phyloP scores from a whole-genome alignment of 2,329 filamentous ascomycete species.

The Fusarium buharicum region DNA sequence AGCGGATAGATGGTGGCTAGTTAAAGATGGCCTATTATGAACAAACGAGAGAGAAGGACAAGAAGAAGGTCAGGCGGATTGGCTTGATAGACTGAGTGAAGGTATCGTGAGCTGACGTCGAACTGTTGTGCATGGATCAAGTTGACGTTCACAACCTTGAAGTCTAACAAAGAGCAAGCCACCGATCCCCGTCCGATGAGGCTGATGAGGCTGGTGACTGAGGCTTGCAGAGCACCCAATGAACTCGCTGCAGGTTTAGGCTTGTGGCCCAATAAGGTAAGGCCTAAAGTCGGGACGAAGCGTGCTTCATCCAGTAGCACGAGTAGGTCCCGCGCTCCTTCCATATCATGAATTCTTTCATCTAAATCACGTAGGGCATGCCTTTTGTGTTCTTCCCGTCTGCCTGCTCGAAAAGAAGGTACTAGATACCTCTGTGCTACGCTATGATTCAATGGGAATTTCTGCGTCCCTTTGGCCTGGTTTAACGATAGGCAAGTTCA shows the following conservation, averaged over 20 bases:
- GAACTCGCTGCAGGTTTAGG: neutral
- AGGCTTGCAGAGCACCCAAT: constrained; percentile 21
- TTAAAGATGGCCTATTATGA: neutral
- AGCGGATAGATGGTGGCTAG: neutral
- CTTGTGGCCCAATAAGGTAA: constrained; percentile 14
- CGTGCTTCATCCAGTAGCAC: constrained; percentile 21
- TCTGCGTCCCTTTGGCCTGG: too few relatives aligned
- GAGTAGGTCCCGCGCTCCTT: neutral
- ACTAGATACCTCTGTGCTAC: too few relatives aligned
- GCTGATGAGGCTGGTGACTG: constrained; percentile 42
- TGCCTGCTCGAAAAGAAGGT: neutral
- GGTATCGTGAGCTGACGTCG: constrained; percentile 28
- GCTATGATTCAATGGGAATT: too few relatives aligned
- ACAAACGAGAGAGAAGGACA: neutral
- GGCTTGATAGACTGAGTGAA: constrained; percentile 7
- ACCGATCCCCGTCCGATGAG: constrained; percentile 37
- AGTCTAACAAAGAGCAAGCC: constrained; percentile 31
- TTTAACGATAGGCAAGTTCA: too few relatives aligned
- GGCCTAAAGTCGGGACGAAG: constrained; percentile 25
- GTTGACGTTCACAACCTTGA: constrained; percentile 28
- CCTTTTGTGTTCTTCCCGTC: neutral
- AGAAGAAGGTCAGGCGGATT: neutral
- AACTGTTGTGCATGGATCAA: constrained; percentile 28
- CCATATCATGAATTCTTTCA: neutral
- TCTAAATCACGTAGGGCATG: constrained; percentile 14